A percentile compares a stretch with the other conserved stretches of the same genome.
phyloP scores from a whole-genome alignment of 1,284 basidiomycete genomes.

The Macrocystidia cucumis region DNA sequence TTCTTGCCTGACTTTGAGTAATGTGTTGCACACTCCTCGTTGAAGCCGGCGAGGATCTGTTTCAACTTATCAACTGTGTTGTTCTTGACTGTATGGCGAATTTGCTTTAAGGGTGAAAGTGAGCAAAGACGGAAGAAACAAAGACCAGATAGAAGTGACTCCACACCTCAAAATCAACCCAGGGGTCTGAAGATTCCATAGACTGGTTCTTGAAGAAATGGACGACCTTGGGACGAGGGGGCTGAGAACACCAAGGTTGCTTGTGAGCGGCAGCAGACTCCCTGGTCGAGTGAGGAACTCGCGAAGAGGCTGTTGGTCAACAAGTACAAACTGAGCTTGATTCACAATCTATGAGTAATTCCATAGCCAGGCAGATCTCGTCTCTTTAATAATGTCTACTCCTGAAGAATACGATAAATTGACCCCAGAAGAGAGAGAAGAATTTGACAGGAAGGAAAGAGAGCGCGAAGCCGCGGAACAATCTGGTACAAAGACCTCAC shows the following conservation, averaged over 20 bases:
- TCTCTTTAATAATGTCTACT: slow-evolving; percentile 20
- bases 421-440: slow-evolving; percentile 69
- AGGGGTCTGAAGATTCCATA: slow-evolving; percentile 43
- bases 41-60: slow-evolving; percentile 62
- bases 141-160: slow-evolving; percentile 17
- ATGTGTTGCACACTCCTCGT: slow-evolving; percentile 63
- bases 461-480: slow-evolving; percentile 77
- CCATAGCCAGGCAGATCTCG: no score
- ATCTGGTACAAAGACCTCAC: slow-evolving; percentile 49
- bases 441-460: slow-evolving; percentile 61
- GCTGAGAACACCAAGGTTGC: no score
- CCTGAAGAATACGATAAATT: slow-evolving; percentile 74
- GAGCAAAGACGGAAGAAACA: slow-evolving; percentile 4
- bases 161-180: slow-evolving; percentile 61
- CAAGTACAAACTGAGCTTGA: no score
- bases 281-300: no score
- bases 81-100: slow-evolving; percentile 36
- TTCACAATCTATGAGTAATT: no score
- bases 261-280: no score
- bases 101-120: slow-evolving; percentile 20
- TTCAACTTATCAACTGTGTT: slow-evolving; percentile 78
- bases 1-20: slow-evolving; percentile 78
- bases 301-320: no score
- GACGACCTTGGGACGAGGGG: no score
- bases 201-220: no score